phyloP scores from a whole-genome alignment of 345 rosid species.

The Syzygium aromaticum region DNA sequence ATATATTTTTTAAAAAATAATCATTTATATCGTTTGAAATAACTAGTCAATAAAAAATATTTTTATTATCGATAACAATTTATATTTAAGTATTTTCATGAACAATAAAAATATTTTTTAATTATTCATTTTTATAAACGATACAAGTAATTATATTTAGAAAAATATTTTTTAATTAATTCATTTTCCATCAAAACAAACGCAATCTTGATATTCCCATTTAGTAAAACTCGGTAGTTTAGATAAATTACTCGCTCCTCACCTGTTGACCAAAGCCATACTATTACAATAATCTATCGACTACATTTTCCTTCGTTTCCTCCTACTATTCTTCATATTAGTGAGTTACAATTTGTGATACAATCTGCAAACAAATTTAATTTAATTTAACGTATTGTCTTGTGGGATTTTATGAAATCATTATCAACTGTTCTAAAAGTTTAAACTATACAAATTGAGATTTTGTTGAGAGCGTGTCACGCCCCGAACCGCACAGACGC shows the following conservation, averaged over 20 bases:
- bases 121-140: fast-evolving
- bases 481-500: no score
- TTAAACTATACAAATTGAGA: no score
- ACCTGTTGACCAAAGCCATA: background rate
- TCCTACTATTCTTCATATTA: background rate
- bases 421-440: no score
- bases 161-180: background rate
- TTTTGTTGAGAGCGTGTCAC: no score
- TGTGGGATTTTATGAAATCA: no score
- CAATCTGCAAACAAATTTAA: background rate
- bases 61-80: background rate
- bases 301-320: background rate
- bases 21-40: background rate
- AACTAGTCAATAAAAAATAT: background rate
- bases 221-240: background rate
- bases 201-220: fast-evolving
- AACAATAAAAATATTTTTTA: fast-evolving
- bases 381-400: background rate
- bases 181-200: fast-evolving
- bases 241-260: background rate
- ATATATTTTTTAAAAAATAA: background rate
- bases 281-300: background rate
- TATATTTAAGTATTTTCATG: background rate
- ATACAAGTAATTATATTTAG: fast-evolving
- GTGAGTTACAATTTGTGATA: background rate